Evolutionary conservation across 2,329 filamentous ascomycete genomes (phyloP), one percentile per base, ranked within the genome.

Genomic region (Aspergillus brasiliensis): DNA sequence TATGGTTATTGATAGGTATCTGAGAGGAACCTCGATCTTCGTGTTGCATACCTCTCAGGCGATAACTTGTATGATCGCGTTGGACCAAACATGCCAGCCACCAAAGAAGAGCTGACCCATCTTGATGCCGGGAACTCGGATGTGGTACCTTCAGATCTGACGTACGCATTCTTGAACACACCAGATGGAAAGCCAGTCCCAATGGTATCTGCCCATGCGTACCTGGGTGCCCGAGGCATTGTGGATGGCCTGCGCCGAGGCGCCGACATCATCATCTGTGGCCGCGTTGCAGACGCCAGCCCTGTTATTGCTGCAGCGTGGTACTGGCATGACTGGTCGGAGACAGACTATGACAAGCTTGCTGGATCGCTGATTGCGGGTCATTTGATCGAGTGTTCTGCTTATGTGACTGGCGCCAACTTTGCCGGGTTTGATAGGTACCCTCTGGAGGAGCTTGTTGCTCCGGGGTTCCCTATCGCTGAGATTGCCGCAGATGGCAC

Each of bases 301-400:
- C 83, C 82, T 0, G 82, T 85, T 0, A 84, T 86, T 59, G 84
- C 81, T 0, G 82, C 83, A 0, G 84, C 84, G 0, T 81, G 80
- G 66, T 86, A 78, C 73, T 87, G 83, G 80, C 78, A 86, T 56
- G 72, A 75, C 1, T 87, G 84, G 85, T 60, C 62, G 0, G 76
- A 80, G 15, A 76, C 73, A 0, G 76, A 81, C 23, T 83, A 80
- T 19, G 79, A 86, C 59, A 65, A 74, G 17, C 73, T 87, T 4
- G 84, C 84, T 0, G 80, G 81, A 0, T 74, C 82, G 0, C 67
- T 86, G 0, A 69, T 86, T 3, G 82, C 82, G 0, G 83, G 81
- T 1, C 82, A 85, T 68, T 67, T 85, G 5, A 84, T 85, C 42
- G 83, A 86, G 65, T 85, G 83, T 64, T 79, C 77, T 0, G 75